These are phyloP conservation scores for Claviceps pusilla DNA, from an alignment of 2,329 filamentous ascomycete species.

Conservation along the genomic window DNA sequence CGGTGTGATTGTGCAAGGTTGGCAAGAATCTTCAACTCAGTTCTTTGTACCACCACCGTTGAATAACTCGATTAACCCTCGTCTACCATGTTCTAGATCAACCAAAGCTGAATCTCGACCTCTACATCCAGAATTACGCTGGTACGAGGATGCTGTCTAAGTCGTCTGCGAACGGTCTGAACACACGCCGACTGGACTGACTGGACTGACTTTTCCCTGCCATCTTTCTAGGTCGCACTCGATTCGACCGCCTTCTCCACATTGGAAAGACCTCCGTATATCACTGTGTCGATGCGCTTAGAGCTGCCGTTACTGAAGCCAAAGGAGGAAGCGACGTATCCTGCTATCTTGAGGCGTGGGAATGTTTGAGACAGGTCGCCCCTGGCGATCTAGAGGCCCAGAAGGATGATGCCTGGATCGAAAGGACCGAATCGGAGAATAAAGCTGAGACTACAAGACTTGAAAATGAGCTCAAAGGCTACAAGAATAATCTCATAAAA, in stretches of 20 bases:
- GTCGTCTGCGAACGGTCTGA: neutral
- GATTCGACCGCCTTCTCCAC: conserved; percentile 63
- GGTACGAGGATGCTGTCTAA: conserved; percentile 36
- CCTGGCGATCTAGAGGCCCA: conserved; percentile 53
- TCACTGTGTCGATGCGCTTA: conserved; percentile 66
- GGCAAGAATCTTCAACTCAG: conserved; percentile 2
- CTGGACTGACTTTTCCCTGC: neutral
- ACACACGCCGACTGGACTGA: neutral
- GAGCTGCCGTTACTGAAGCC: conserved; percentile 59
- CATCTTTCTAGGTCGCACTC: conserved; percentile 50
- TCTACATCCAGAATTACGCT: conserved; percentile 78
- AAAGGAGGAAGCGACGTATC: conserved; percentile 60
- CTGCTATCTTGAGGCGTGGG: conserved; percentile 54
- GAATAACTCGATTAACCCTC: neutral
- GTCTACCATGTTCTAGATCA: conserved; percentile 35
- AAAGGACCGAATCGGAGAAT: conserved; percentile 49
- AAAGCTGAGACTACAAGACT: conserved; percentile 58
- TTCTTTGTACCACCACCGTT: neutral
- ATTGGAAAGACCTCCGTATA: conserved; percentile 67
- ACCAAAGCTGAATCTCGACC: conserved; percentile 82
- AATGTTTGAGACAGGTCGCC: conserved; percentile 45
- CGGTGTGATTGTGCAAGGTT: conserved; percentile 34
- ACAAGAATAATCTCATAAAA: conserved; percentile 94
- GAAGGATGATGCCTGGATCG: conserved; percentile 62
- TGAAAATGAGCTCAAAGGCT: conserved; percentile 73